phyloP scores from a whole-genome alignment of 768 basidiomycete species.

The Psilocybe subaeruginosa region DNA sequence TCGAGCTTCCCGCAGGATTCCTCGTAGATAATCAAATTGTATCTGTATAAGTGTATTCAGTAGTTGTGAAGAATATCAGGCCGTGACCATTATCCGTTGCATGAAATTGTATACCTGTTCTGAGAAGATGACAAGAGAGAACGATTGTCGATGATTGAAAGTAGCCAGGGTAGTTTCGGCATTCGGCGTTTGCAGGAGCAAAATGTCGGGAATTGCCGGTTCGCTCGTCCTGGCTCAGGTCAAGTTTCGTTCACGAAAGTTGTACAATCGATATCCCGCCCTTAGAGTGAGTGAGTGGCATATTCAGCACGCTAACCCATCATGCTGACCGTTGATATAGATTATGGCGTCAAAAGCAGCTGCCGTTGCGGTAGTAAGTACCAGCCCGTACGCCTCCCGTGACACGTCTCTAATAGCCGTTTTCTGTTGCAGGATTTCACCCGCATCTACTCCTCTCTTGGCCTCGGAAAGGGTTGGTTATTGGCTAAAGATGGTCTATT shows the following conservation, averaged over 20 bases:
- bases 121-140: not conserved
- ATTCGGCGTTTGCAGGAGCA: slow-evolving; percentile 40
- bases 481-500: not conserved
- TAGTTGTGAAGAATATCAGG: not conserved
- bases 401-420: slow-evolving; percentile 26
- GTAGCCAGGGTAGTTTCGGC: slow-evolving; percentile 16
- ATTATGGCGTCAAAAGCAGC: slow-evolving; percentile 75
- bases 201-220: slow-evolving; percentile 42
- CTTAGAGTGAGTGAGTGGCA: slow-evolving; percentile 30
- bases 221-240: slow-evolving; percentile 19
- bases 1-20: slow-evolving; percentile 40
- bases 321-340: slow-evolving; percentile 19
- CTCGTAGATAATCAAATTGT: slow-evolving; percentile 2
- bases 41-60: not conserved
- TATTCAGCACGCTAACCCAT: not conserved
- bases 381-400: not conserved
- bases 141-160: not conserved
- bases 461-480: slow-evolving; percentile 82
- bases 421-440: slow-evolving; percentile 68
- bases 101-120: not conserved
- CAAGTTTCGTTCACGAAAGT: slow-evolving; percentile 24
- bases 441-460: slow-evolving; percentile 80
- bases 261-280: slow-evolving; percentile 26
- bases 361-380: slow-evolving; percentile 63
- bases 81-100: not conserved